Conservation (phyloP, 352 stramenopile species). For the Pythium aquatile region DNA sequence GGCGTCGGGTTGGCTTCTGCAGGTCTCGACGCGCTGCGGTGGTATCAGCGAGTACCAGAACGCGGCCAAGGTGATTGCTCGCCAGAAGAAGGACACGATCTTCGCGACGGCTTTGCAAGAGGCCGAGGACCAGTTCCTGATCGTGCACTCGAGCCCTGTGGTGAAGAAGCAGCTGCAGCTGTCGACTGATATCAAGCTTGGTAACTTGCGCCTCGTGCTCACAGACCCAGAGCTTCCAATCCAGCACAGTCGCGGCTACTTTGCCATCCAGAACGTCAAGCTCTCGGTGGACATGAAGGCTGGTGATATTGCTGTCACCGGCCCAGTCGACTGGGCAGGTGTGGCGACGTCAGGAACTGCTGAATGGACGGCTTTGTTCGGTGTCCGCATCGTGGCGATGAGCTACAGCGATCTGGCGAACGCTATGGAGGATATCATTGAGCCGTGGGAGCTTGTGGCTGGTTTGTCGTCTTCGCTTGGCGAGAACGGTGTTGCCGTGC, state of each 20-base stretch:
- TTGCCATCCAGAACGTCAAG: constrained; percentile 37
- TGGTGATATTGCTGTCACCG: constrained; percentile 16
- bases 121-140: constrained; percentile 27
- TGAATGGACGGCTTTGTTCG: constrained; percentile 36
- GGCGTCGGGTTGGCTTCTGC: constrained; percentile 30
- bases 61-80: constrained; percentile 30
- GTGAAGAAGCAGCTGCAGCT: constrained; percentile 29
- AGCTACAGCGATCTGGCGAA: constrained; percentile 39
- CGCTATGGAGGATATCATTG: constrained; percentile 39
- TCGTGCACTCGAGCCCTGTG: constrained; percentile 1
- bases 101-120: constrained; percentile 27
- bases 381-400: constrained; percentile 31
- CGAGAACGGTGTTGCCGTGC: constrained; percentile 33
- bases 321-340: constrained; percentile 25
- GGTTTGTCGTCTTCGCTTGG: constrained; percentile 28
- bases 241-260: constrained; percentile 32
- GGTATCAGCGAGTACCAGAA: constrained; percentile 43
- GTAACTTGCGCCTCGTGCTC: constrained; percentile 34
- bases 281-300: constrained; percentile 27
- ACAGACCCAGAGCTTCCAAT: constrained; percentile 35
- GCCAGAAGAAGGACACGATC: constrained; percentile 32
- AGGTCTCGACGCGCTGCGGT: constrained; percentile 29
- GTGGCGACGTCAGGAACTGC: constrained; percentile 25
- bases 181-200: constrained; percentile 34
- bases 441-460: constrained; percentile 36